Evolutionary conservation across 2,329 filamentous ascomycete species (phyloP).

Genomic region (Lachnellula willkommii): DNA sequence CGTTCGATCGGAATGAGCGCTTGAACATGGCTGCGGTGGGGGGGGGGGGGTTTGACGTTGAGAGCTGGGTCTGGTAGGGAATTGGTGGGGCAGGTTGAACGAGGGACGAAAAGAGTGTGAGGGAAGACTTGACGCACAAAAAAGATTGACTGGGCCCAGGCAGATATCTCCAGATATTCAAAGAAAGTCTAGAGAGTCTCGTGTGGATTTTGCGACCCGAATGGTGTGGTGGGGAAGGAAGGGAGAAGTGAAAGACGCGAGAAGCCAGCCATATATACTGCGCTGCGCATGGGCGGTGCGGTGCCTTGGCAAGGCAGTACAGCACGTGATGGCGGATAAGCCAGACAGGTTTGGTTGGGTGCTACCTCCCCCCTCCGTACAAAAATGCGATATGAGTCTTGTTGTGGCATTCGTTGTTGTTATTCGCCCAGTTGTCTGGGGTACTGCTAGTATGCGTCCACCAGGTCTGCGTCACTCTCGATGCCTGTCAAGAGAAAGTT

Average conservation of each 20-base stretch:
- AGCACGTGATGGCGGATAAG: background rate
- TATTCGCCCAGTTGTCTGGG: background rate
- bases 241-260: conserved; percentile 10
- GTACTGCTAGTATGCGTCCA: background rate
- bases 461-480: background rate
- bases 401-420: background rate
- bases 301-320: background rate
- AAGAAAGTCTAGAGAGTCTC: conserved; percentile 34
- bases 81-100: conserved; percentile 23
- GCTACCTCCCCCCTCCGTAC: background rate
- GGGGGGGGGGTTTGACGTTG: conserved; percentile 18
- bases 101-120: conserved; percentile 33
- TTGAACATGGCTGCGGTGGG: conserved; percentile 70
- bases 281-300: conserved; percentile 1
- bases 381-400: background rate
- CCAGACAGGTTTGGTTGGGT: background rate
- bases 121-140: conserved; percentile 33
- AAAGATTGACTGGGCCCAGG: conserved; percentile 34
- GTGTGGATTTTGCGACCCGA: conserved; percentile 31
- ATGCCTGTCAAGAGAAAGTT: background rate
- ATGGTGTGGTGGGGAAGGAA: conserved; percentile 32
- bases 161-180: conserved; percentile 33
- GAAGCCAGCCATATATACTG: conserved; percentile 5
- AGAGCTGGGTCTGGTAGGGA: conserved; percentile 16
- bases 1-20: conserved; percentile 78